Evolutionary conservation across 2,329 filamentous ascomycete genomes (phyloP).

Genomic region (Colletotrichum cereale): DNA sequence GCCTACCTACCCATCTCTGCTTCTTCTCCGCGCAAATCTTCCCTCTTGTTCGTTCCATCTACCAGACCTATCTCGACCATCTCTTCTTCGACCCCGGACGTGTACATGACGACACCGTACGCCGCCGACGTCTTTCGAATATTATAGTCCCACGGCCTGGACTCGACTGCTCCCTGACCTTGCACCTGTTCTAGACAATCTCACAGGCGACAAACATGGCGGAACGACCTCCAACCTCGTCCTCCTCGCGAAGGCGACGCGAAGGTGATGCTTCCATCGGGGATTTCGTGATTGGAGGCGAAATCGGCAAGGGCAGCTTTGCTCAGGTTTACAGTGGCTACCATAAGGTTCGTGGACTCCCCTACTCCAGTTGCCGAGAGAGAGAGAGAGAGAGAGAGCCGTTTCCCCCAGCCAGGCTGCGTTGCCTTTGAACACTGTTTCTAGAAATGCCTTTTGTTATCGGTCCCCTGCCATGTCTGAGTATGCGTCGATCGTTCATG

Average conservation of each 20-base stretch:
- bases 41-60: conserved; percentile 4
- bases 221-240: conserved; percentile 53
- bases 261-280: conserved; percentile 62
- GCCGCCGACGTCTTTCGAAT: conserved; percentile 51
- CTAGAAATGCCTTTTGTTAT: not conserved
- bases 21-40: conserved; percentile 40
- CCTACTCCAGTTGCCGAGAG: conserved; percentile 41
- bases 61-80: not conserved
- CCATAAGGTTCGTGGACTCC: conserved; percentile 75
- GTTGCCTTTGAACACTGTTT: not conserved
- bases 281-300: conserved; percentile 84
- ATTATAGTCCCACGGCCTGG: conserved; percentile 37
- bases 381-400: no score
- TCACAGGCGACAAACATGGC: conserved; percentile 54
- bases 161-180: conserved; percentile 40
- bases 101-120: conserved; percentile 57
- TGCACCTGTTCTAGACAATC: conserved; percentile 50
- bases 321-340: conserved; percentile 92
- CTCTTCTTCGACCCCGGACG: conserved; percentile 40
- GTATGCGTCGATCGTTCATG: conserved; percentile 5
- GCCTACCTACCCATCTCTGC: conserved; percentile 41
- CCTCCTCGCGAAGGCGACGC: conserved; percentile 50
- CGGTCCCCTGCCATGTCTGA: not conserved
- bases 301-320: conserved; percentile 98
- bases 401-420: conserved; percentile 1